Evolutionary conservation across 495 filamentous ascomycete genomes (phyloP).

Genomic region (Aspergillus cavernicola): DNA sequence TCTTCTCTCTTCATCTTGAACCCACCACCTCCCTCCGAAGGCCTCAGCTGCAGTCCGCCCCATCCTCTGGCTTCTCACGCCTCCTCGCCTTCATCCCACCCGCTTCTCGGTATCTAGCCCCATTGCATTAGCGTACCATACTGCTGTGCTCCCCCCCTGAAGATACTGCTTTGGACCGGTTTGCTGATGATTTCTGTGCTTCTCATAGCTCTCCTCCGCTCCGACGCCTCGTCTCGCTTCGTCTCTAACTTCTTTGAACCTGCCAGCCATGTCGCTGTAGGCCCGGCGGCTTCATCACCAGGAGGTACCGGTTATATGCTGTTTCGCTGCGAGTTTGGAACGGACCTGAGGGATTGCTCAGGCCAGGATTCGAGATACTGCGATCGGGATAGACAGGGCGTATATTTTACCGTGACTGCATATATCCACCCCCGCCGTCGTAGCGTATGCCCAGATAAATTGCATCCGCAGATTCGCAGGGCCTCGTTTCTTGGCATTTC

Average conservation of each 20-base stretch:
- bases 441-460: conserved; percentile 25
- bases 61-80: conserved; percentile 17
- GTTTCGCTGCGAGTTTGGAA: conserved; percentile 16
- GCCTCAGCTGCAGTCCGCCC: conserved; percentile 5
- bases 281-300: conserved; percentile 18
- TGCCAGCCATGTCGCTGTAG: conserved; percentile 23
- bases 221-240: conserved; percentile 2
- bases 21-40: conserved; percentile 19
- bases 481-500: conserved; percentile 8
- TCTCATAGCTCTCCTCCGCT: conserved; percentile 12
- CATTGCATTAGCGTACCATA: conserved; percentile 22
- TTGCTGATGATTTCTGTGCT: conserved; percentile 15
- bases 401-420: conserved; percentile 14
- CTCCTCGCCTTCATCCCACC: conserved; percentile 11
- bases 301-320: conserved; percentile 17
- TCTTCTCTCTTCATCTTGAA: conserved; percentile 23
- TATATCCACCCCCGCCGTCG: conserved; percentile 12
- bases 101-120: conserved; percentile 22
- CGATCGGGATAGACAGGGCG: conserved; percentile 11
- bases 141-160: conserved; percentile 9
- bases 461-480: conserved; percentile 7
- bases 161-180: conserved; percentile 7
- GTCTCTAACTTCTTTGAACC: conserved; percentile 7
- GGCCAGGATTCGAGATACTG: conserved; percentile 12
- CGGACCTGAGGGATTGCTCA: conserved; percentile 10